These are phyloP conservation scores for Hanseniaspora taiwanica DNA, from an alignment of 805 yeast genomes.

Conservation along the genomic window DNA sequence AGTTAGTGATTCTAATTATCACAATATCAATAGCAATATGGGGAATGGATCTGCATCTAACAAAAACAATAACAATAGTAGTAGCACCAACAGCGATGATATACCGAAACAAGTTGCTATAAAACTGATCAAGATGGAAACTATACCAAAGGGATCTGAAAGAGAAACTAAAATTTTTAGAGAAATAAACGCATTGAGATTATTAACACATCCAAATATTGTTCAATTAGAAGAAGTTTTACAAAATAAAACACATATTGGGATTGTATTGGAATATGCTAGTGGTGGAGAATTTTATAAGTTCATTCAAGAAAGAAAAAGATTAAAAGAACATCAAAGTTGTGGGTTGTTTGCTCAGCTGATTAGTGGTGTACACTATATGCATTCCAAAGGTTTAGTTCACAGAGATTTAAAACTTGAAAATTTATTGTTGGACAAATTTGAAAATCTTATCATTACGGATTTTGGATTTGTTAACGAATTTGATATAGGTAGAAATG, in stretches of 20 bases:
- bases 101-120: constrained; percentile 78
- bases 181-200: constrained; percentile 81
- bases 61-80: no score
- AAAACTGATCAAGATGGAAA: constrained; percentile 77
- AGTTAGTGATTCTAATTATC: constrained; percentile 1
- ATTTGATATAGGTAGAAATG: constrained; percentile 37
- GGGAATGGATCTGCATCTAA: neutral
- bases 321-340: constrained; percentile 76
- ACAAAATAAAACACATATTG: constrained; percentile 88
- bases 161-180: constrained; percentile 82
- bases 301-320: constrained; percentile 74
- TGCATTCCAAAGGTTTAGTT: constrained; percentile 83
- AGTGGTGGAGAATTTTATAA: constrained; percentile 96
- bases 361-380: constrained; percentile 85
- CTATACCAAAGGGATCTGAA: constrained; percentile 75
- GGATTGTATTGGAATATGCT: constrained; percentile 92
- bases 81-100: constrained; percentile 8
- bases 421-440: constrained; percentile 70
- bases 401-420: constrained; percentile 89
- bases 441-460: constrained; percentile 72
- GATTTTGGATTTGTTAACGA: constrained; percentile 95
- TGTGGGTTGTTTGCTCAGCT: constrained; percentile 84
- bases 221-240: constrained; percentile 84
- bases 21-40: neutral
- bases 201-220: constrained; percentile 85